Evolutionary conservation across 129 eudicot genomes (phyloP).

Genomic region (Lonicera japonica): DNA sequence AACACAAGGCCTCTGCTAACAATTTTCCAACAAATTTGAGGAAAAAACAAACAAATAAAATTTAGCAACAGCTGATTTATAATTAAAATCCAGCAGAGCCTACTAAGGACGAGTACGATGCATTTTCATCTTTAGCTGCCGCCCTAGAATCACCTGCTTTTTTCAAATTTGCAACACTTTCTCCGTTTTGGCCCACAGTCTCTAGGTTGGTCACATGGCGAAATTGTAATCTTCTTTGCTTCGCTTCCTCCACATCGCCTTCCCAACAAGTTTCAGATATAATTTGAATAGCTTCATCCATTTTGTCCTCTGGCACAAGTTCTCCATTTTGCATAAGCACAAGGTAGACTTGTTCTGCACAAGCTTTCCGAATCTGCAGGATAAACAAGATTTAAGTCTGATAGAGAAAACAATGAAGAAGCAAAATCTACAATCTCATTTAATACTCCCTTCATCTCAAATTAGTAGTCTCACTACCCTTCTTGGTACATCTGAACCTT

Average conservation of each 20-base stretch:
- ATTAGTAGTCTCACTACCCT: not conserved
- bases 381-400: no score
- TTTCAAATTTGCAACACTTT: not conserved
- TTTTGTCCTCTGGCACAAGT: slow-evolving; percentile 47
- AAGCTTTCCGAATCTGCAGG: slow-evolving; percentile 74
- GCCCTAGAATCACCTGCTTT: slow-evolving; percentile 8
- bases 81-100: slow-evolving; percentile 50
- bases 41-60: no score
- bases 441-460: not conserved
- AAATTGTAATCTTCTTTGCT: slow-evolving; percentile 41
- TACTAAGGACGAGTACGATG: slow-evolving; percentile 51
- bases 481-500: no score
- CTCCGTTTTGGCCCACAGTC: slow-evolving; percentile 16
- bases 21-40: no score
- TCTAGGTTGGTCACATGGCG: slow-evolving; percentile 57
- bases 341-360: slow-evolving; percentile 96
- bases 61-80: not conserved
- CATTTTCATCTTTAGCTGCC: slow-evolving; percentile 42
- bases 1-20: not conserved
- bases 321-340: slow-evolving; percentile 78
- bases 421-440: no score
- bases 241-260: slow-evolving; percentile 78
- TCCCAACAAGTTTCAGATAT: slow-evolving; percentile 96
- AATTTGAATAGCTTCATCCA: slow-evolving; percentile 66
- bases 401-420: not conserved